Conservation (phyloP, 768 basidiomycete species). For the Lactarius indigo region DNA sequence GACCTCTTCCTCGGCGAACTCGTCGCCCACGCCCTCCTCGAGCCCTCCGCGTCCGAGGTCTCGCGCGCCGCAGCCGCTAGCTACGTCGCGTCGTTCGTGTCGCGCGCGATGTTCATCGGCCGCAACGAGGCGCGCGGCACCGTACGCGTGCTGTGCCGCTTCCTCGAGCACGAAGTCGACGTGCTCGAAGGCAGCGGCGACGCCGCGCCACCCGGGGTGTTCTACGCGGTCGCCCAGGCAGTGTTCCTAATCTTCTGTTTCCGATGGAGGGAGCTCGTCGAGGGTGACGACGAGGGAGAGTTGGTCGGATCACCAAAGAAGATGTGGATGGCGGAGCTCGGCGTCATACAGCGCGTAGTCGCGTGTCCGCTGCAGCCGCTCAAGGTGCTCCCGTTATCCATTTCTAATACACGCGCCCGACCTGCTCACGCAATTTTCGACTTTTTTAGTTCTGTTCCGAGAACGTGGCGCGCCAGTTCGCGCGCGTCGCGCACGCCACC, state of each 20-base stretch:
- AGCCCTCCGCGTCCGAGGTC: constrained; percentile 53
- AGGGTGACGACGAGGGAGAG: constrained; percentile 51
- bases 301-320: constrained; percentile 35
- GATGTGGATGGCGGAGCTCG: constrained; percentile 84
- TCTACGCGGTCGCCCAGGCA: constrained; percentile 90
- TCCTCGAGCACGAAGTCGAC: constrained; percentile 73
- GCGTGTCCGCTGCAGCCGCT: constrained; percentile 85
- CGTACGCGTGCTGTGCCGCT: constrained; percentile 81
- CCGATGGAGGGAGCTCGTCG: constrained; percentile 84
- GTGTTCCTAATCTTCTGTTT: constrained; percentile 98
- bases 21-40: constrained; percentile 83
- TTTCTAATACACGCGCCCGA: background rate
- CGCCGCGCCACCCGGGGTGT: constrained; percentile 58
- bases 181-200: constrained; percentile 43
- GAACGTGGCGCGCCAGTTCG: constrained; percentile 90
- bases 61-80: constrained; percentile 90
- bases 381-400: constrained; percentile 50
- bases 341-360: constrained; percentile 75
- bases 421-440: background rate
- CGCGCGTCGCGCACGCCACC: constrained; percentile 85
- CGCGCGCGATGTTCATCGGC: constrained; percentile 83
- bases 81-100: constrained; percentile 90
- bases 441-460: constrained; percentile 74
- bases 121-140: constrained; percentile 69
- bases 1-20: constrained; percentile 94